Conservation (phyloP, 2,329 filamentous ascomycete species). For the Berkeleyomyces basicola region DNA sequence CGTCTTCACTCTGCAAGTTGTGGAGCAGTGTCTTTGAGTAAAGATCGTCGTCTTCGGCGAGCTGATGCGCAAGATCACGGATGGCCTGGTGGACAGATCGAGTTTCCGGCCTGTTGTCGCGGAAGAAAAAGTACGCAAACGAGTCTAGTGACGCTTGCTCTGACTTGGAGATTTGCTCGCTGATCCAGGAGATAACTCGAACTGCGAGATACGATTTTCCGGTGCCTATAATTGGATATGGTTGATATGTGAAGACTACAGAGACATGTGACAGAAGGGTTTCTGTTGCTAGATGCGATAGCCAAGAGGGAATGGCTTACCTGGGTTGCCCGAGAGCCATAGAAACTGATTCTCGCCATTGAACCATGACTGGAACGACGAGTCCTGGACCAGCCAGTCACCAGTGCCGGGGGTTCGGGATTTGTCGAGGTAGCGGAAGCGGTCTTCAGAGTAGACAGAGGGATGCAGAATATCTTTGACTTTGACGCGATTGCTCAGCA, state of each 20-base stretch:
- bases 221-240: slow-evolving; percentile 19
- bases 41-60: slow-evolving; percentile 28
- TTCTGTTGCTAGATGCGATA: neutral
- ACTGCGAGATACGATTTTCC: slow-evolving; percentile 31
- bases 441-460: slow-evolving; percentile 27
- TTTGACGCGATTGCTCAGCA: slow-evolving; percentile 22
- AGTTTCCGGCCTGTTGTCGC: slow-evolving; percentile 30
- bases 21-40: slow-evolving; percentile 27
- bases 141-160: slow-evolving; percentile 15
- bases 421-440: slow-evolving; percentile 25
- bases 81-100: slow-evolving; percentile 29
- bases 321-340: slow-evolving; percentile 29
- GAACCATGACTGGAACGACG: slow-evolving; percentile 25
- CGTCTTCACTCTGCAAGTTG: slow-evolving; percentile 22
- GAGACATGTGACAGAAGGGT: neutral
- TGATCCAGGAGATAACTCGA: slow-evolving; percentile 26
- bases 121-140: slow-evolving; percentile 33
- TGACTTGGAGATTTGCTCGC: slow-evolving; percentile 21
- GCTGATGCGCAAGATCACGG: slow-evolving; percentile 30
- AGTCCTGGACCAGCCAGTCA: slow-evolving; percentile 29
- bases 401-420: slow-evolving; percentile 27
- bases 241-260: neutral
- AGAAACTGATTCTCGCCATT: slow-evolving; percentile 24
- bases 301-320: slow-evolving; percentile 15
- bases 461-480: slow-evolving; percentile 26